These are phyloP conservation scores for Mycena filopes DNA, from an alignment of 768 basidiomycete species.

Conservation along the genomic window DNA sequence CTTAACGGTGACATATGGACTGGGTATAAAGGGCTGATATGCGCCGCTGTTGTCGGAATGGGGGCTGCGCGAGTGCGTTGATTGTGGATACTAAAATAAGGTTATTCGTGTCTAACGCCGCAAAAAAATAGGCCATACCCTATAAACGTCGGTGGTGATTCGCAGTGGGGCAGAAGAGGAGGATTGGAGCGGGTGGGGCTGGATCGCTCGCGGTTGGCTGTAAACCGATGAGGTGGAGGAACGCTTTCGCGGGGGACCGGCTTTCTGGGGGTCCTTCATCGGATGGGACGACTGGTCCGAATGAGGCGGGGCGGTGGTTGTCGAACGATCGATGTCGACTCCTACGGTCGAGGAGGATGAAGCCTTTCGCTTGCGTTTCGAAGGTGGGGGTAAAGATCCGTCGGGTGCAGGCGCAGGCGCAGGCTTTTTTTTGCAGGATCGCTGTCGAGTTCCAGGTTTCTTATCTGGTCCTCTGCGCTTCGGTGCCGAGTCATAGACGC, in stretches of 20 bases:
- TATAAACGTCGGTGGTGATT: slow-evolving; percentile 28
- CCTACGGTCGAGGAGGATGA: slow-evolving; percentile 48
- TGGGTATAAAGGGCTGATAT: slow-evolving; percentile 15
- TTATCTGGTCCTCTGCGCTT: slow-evolving; percentile 90
- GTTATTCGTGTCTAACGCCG: background rate
- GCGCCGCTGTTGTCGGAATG: slow-evolving; percentile 2
- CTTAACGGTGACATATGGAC: slow-evolving; percentile 23
- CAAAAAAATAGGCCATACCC: background rate
- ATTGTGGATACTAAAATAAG: slow-evolving; percentile 5
- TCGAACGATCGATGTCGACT: slow-evolving; percentile 49
- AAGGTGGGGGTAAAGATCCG: slow-evolving; percentile 58
- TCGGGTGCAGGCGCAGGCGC: too few relatives aligned
- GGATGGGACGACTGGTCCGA: background rate
- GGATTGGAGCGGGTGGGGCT: slow-evolving; percentile 20
- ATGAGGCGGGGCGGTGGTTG: slow-evolving; percentile 36
- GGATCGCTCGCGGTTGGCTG: background rate
- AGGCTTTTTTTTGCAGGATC: slow-evolving; percentile 86
- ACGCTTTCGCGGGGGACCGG: slow-evolving; percentile 15
- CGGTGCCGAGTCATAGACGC: slow-evolving; percentile 83
- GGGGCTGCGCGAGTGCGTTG: slow-evolving; percentile 12
- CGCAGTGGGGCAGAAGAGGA: slow-evolving; percentile 24
- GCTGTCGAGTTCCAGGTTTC: slow-evolving; percentile 83
- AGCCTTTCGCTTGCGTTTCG: slow-evolving; percentile 64
- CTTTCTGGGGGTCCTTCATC: slow-evolving; percentile 16
- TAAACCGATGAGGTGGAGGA: slow-evolving; percentile 7